Conservation (phyloP, 2,329 filamentous ascomycete genomes). For the Microcyclosporella mali region DNA sequence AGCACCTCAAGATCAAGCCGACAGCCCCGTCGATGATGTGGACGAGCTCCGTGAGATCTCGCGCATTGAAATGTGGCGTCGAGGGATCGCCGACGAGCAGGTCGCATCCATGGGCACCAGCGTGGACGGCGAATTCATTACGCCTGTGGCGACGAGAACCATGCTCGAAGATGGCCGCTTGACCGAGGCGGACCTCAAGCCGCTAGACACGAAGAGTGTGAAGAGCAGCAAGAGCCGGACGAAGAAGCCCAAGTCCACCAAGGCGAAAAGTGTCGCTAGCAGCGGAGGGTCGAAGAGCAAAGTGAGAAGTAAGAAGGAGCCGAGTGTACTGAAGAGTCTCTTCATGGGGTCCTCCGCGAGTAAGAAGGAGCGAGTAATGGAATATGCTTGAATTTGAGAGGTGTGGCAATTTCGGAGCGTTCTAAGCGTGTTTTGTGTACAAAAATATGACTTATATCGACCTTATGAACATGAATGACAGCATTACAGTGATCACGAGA, state of each 20-base stretch:
- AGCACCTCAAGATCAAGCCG: conserved; percentile 9
- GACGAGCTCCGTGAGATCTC: conserved; percentile 55
- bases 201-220: conserved; percentile 26
- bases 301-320: conserved; percentile 34
- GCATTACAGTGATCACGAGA: too few relatives aligned
- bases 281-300: conserved; percentile 16
- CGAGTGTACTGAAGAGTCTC: conserved; percentile 37
- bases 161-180: conserved; percentile 42
- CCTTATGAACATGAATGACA: too few relatives aligned
- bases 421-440: too few relatives aligned
- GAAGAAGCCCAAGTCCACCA: conserved; percentile 32
- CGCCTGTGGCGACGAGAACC: conserved; percentile 47
- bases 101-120: conserved; percentile 51
- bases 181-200: conserved; percentile 42
- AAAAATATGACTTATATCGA: too few relatives aligned
- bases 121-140: conserved; percentile 61
- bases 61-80: conserved; percentile 57
- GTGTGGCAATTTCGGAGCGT: neutral
- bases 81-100: conserved; percentile 56
- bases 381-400: conserved; percentile 2
- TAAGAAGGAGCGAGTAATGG: conserved; percentile 8
- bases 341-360: conserved; percentile 28
- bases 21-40: conserved; percentile 32
- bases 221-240: conserved; percentile 33
- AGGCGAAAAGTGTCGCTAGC: conserved; percentile 17